Evolutionary conservation across 2,329 filamentous ascomycete genomes (phyloP).

Genomic region (Exophiala sideris): DNA sequence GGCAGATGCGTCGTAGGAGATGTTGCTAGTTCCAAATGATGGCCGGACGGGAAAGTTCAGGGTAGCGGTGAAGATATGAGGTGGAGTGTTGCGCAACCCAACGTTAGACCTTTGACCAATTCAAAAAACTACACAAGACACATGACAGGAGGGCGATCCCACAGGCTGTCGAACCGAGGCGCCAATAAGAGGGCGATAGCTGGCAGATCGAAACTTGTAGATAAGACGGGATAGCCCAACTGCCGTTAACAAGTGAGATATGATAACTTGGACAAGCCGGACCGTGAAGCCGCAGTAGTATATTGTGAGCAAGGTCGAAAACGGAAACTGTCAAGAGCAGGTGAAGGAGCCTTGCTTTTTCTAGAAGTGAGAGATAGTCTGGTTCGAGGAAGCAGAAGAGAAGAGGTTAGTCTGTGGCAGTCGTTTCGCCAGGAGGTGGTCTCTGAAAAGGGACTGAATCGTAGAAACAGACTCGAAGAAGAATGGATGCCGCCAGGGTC

Average conservation of each 20-base stretch:
- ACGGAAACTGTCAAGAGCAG: too few species aligned
- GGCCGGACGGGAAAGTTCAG: not conserved
- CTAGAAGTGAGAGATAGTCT: too few species aligned
- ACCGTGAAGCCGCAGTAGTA: too few species aligned
- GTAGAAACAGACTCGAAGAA: not conserved
- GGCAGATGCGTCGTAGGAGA: not conserved
- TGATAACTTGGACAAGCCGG: too few species aligned
- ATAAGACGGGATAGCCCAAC: not conserved
- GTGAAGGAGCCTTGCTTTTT: too few species aligned
- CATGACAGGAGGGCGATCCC: conserved; percentile 3
- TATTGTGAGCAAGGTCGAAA: too few species aligned
- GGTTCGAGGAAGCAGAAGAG: not conserved
- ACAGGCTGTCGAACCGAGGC: not conserved
- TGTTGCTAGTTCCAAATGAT: not conserved
- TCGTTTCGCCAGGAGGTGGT: too few species aligned
- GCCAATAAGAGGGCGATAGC: not conserved
- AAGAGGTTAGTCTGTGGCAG: not conserved
- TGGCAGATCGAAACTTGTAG: not conserved
- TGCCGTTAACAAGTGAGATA: too few species aligned
- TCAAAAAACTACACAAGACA: conserved; percentile 8
- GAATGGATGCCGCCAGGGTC: conserved; percentile 7
- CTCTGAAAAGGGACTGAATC: too few species aligned
- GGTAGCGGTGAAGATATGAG: conserved; percentile 10
- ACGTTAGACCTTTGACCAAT: conserved; percentile 1
- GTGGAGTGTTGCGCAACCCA: not conserved